Evolutionary conservation across 1,139 yeast species (phyloP).

Genomic region (Waltiozyma solani): DNA sequence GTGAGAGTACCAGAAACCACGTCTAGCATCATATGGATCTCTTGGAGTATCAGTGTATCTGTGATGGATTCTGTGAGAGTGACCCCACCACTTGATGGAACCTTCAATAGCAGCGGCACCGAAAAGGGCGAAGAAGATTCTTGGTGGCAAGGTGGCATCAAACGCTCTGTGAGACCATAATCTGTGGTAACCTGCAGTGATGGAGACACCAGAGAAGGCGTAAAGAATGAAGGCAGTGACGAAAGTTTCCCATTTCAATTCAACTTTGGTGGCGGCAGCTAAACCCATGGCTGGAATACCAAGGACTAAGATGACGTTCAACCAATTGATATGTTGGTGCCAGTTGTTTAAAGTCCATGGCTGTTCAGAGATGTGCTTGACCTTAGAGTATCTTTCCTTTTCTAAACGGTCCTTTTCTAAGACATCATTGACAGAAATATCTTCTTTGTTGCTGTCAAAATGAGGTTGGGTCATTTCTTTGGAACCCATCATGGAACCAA

Average conservation of each 20-base stretch:
- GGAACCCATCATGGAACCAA: conserved; percentile 75
- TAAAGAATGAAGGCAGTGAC: conserved; percentile 55
- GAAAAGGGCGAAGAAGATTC: conserved; percentile 65
- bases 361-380: conserved; percentile 77
- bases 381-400: conserved; percentile 34
- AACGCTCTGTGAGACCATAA: conserved; percentile 86
- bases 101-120: conserved; percentile 98
- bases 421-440: conserved; percentile 39
- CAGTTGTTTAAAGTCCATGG: conserved; percentile 84
- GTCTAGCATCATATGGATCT: conserved; percentile 96
- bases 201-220: conserved; percentile 70
- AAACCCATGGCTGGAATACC: conserved; percentile 63
- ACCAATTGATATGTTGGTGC: conserved; percentile 88
- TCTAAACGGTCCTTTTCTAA: conserved; percentile 48
- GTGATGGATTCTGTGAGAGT: conserved; percentile 95
- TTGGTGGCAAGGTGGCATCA: conserved; percentile 62
- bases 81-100: conserved; percentile 98
- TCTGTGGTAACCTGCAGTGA: conserved; percentile 94
- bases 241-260: conserved; percentile 52
- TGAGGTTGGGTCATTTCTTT: conserved; percentile 58
- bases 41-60: conserved; percentile 93
- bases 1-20: conserved; percentile 93
- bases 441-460: conserved; percentile 50
- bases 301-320: conserved; percentile 71
- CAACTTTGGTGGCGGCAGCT: conserved; percentile 39